These are phyloP conservation scores for Huntiella abstrusa DNA, from an alignment of 2,329 filamentous ascomycete species.

Conservation along the genomic window DNA sequence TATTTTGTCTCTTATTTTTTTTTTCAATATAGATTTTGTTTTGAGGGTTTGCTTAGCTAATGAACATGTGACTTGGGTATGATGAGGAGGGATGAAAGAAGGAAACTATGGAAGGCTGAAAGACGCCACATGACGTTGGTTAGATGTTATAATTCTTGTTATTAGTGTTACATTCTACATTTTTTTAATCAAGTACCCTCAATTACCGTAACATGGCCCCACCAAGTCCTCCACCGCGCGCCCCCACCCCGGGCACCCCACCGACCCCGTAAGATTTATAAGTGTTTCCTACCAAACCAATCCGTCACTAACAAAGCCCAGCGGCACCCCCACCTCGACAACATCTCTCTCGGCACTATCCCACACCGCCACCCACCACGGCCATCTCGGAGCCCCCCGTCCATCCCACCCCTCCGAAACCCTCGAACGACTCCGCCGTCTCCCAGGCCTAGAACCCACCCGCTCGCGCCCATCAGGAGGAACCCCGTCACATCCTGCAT, in stretches of 20 bases:
- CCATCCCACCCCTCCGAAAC: slow-evolving; percentile 58
- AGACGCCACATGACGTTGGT: no score
- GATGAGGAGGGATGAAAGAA: no score
- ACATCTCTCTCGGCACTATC: slow-evolving; percentile 83
- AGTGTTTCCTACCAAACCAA: not conserved
- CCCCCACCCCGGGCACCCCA: not conserved
- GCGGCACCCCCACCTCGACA: slow-evolving; percentile 79
- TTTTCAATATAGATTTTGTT: slow-evolving; percentile 1
- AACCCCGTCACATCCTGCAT: no score
- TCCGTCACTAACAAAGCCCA: slow-evolving; percentile 19
- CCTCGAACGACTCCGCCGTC: slow-evolving; percentile 16
- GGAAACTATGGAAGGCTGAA: no score
- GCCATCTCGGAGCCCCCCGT: slow-evolving; percentile 80
- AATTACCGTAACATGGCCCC: not conserved
- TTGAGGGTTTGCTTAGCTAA: not conserved
- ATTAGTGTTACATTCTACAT: no score
- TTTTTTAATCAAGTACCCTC: no score
- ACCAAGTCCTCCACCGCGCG: not conserved
- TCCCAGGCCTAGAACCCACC: not conserved
- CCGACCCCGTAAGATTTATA: not conserved
- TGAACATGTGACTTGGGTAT: not conserved
- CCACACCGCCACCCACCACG: slow-evolving; percentile 91
- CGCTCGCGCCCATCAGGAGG: not conserved
- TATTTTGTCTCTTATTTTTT: not conserved
- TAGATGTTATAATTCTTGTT: no score